phyloP scores from a whole-genome alignment of 495 filamentous ascomycete genomes.

The Podospora australis region DNA sequence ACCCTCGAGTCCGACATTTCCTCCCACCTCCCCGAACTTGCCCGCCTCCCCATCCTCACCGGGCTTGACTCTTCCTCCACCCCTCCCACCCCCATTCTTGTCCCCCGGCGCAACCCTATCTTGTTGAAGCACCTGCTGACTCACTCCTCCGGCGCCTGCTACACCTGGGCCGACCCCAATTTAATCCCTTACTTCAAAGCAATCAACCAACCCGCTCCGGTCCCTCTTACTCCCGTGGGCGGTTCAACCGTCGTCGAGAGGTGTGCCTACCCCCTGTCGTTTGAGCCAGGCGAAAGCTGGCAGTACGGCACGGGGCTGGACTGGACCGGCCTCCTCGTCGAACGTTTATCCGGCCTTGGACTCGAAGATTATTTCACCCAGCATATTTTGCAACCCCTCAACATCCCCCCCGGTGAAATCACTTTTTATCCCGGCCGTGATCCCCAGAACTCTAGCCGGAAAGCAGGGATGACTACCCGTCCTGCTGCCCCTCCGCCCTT shows the following conservation, averaged over 20 bases:
- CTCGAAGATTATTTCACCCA: constrained; percentile 25
- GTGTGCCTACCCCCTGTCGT: constrained; percentile 27
- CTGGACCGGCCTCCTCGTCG: constrained; percentile 29
- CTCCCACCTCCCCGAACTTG: constrained; percentile 25
- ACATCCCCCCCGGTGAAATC: constrained; percentile 3
- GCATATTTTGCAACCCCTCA: constrained; percentile 22
- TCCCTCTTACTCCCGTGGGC: background rate
- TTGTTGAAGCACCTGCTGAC: constrained; percentile 31
- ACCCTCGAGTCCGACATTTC: constrained; percentile 11
- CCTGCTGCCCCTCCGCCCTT: too few relatives aligned
- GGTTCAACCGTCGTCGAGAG: constrained; percentile 17
- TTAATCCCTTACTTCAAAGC: constrained; percentile 13
- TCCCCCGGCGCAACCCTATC: constrained; percentile 20
- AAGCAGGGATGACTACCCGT: constrained; percentile 20
- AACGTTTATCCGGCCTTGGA: constrained; percentile 15
- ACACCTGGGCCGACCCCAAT: constrained; percentile 21
- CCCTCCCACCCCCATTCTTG: constrained; percentile 12
- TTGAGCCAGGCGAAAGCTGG: constrained; percentile 34
- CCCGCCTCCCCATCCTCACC: constrained; percentile 20
- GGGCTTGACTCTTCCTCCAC: too few relatives aligned
- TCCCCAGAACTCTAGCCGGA: background rate
- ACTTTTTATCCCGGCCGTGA: constrained; percentile 25
- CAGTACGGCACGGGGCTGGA: constrained; percentile 29
- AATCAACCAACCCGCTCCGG: background rate
- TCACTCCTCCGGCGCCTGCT: constrained; percentile 28